These are phyloP conservation scores for Populus simonii DNA, from an alignment of 345 rosid species.

Conservation along the genomic window DNA sequence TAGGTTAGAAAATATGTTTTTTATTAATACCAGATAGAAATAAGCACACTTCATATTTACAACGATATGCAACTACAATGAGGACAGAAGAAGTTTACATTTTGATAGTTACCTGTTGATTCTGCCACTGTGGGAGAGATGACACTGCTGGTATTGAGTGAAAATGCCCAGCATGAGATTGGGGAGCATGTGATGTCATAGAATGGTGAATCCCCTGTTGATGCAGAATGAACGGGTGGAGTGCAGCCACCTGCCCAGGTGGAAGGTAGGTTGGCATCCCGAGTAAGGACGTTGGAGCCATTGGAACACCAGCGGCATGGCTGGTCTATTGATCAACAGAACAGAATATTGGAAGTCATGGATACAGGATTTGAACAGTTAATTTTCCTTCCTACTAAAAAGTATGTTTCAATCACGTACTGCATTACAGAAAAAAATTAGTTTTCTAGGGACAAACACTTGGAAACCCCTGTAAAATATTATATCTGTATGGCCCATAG, in stretches of 20 bases:
- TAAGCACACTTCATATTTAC: neutral
- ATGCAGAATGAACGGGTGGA: slow-evolving; percentile 75
- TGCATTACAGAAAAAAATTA: neutral
- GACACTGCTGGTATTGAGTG: slow-evolving; percentile 46
- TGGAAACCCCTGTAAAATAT: neutral
- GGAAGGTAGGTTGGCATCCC: slow-evolving; percentile 68
- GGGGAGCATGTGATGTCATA: slow-evolving; percentile 56
- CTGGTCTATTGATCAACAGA: slow-evolving; percentile 33
- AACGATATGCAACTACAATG: neutral
- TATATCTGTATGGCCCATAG: neutral
- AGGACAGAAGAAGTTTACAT: slow-evolving; percentile 3
- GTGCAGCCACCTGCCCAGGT: slow-evolving; percentile 68
- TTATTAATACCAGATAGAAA: neutral
- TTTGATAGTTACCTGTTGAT: slow-evolving; percentile 52
- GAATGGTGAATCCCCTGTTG: slow-evolving; percentile 70
- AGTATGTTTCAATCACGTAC: neutral
- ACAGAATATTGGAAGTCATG: slow-evolving; percentile 3
- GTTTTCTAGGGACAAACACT: neutral
- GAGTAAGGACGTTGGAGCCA: slow-evolving; percentile 54
- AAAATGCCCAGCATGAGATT: slow-evolving; percentile 57
- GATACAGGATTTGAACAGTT: neutral
- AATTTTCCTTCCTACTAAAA: slow-evolving; percentile 2
- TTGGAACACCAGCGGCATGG: slow-evolving; percentile 46
- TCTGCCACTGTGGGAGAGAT: slow-evolving; percentile 64
- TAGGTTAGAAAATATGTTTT: neutral